phyloP scores from a whole-genome alignment of 305 asterid genomes.

The Lippia alba region DNA sequence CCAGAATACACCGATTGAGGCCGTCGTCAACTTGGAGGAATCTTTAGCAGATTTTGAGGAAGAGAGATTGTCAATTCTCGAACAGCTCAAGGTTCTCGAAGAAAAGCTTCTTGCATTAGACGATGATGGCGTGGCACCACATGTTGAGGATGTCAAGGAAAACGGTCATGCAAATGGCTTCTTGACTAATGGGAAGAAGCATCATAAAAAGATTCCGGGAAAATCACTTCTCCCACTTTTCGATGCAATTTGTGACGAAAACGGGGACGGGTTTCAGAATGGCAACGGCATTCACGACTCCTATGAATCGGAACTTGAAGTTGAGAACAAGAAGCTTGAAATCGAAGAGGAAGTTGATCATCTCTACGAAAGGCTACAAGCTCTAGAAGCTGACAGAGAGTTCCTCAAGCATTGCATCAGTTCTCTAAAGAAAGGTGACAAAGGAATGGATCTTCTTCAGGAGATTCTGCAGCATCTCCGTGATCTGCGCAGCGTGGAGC shows the following conservation, averaged over 20 bases:
- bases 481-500: slow-evolving; percentile 75
- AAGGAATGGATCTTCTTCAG: slow-evolving; percentile 92
- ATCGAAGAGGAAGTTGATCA: slow-evolving; percentile 89
- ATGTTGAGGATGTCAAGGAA: slow-evolving; percentile 52
- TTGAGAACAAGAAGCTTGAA: slow-evolving; percentile 58
- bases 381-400: slow-evolving; percentile 94
- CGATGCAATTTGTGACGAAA: slow-evolving; percentile 66
- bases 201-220: slow-evolving; percentile 43
- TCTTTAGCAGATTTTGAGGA: slow-evolving; percentile 89
- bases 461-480: slow-evolving; percentile 90
- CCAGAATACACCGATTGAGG: slow-evolving; percentile 65
- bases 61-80: slow-evolving; percentile 82
- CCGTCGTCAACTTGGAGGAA: slow-evolving; percentile 71
- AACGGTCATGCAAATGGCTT: slow-evolving; percentile 54
- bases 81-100: slow-evolving; percentile 83
- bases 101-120: slow-evolving; percentile 74
- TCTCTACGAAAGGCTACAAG: slow-evolving; percentile 86
- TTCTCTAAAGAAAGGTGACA: slow-evolving; percentile 91
- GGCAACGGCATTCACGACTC: slow-evolving; percentile 52
- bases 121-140: slow-evolving; percentile 54
- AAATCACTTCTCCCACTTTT: slow-evolving; percentile 91
- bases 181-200: slow-evolving; percentile 51
- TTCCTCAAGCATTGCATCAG: slow-evolving; percentile 89
- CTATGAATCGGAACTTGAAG: slow-evolving; percentile 38
- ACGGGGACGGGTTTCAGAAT: slow-evolving; percentile 54